phyloP scores from a whole-genome alignment of 495 filamentous ascomycete species.

The Penicillium odoratum region DNA sequence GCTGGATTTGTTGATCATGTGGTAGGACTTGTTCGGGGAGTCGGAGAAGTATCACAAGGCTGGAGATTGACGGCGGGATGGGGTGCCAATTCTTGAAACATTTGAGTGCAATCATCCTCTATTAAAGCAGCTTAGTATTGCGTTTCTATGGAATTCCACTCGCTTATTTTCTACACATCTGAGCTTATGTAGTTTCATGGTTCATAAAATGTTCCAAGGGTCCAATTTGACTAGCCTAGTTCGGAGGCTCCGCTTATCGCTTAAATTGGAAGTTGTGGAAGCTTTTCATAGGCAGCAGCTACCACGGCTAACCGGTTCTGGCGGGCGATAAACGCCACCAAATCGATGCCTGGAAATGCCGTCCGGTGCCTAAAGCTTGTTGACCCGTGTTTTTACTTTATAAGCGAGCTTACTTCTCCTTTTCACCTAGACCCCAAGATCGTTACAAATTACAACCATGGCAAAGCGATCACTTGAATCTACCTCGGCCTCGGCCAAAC shows the following conservation, averaged over 20 bases:
- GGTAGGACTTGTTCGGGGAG: constrained; percentile 30
- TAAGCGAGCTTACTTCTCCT: neutral
- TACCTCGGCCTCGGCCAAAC: neutral
- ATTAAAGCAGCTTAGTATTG: no score
- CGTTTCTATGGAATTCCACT: no score
- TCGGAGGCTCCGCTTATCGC: no score
- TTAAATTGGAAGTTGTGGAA: neutral
- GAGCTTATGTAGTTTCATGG: no score
- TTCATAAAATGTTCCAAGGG: no score
- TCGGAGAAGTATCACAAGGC: constrained; percentile 28
- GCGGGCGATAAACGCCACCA: neutral
- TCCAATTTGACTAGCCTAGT: no score
- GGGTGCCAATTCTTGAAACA: constrained; percentile 27
- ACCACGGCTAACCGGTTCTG: neutral
- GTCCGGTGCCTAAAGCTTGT: neutral
- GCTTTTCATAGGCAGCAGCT: neutral
- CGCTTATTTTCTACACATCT: no score
- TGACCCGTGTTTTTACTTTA: neutral
- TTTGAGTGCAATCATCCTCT: no score
- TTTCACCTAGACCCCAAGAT: neutral
- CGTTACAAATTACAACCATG: neutral
- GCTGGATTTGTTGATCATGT: constrained; percentile 32
- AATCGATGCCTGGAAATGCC: neutral
- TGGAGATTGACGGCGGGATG: constrained; percentile 31
- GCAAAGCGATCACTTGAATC: neutral